Conservation (phyloP, 257 asterid genomes). For the Solanum dulcamara region DNA sequence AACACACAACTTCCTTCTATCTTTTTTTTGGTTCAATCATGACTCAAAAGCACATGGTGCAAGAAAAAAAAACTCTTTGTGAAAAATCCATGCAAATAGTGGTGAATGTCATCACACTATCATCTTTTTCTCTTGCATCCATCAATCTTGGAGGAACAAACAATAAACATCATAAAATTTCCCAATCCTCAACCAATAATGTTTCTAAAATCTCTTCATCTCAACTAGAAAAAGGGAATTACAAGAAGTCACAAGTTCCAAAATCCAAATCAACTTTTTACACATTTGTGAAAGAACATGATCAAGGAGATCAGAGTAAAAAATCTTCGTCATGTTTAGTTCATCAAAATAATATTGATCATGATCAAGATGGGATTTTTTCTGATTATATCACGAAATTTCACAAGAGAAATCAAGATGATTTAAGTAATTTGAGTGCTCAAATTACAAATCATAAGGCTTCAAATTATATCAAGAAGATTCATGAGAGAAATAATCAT, state of each 20-base stretch:
- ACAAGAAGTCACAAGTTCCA: constrained; percentile 8
- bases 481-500: neutral
- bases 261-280: neutral
- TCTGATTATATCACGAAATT: constrained; percentile 11
- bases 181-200: neutral
- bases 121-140: constrained; percentile 20
- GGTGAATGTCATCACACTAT: constrained; percentile 19
- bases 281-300: constrained; percentile 7
- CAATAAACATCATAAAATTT: neutral
- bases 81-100: constrained; percentile 25
- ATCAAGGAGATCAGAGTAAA: constrained; percentile 2
- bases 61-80: constrained; percentile 12
- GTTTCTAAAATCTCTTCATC: neutral
- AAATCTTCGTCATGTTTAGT: neutral
- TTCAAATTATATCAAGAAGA: constrained; percentile 1
- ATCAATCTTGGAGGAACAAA: constrained; percentile 4
- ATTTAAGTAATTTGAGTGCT: neutral
- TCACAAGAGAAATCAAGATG: constrained; percentile 5
- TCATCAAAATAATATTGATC: neutral
- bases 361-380: constrained; percentile 8
- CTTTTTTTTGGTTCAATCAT: neutral
- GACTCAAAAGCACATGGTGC: neutral
- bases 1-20: neutral
- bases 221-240: neutral
- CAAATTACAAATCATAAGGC: neutral